Conservation (phyloP, 805 yeast species). For the Kurtzmaniella fragi region DNA sequence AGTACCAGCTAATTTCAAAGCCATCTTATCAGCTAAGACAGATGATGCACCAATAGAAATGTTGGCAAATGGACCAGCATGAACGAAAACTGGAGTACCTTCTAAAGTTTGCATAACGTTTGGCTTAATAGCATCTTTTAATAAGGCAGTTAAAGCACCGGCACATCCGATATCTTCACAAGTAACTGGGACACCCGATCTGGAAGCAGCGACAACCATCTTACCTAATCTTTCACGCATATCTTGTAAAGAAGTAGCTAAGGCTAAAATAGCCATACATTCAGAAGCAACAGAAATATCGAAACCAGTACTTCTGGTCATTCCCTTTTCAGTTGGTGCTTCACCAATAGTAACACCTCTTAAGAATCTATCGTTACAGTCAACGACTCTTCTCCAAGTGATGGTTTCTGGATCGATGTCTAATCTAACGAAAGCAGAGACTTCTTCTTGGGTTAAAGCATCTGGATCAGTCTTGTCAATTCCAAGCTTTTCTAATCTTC, state of each 20-base stretch:
- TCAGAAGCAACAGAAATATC: constrained; percentile 85
- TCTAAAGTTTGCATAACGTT: constrained; percentile 84
- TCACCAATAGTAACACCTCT: constrained; percentile 77
- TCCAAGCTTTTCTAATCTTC: constrained; percentile 63
- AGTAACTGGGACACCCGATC: constrained; percentile 67
- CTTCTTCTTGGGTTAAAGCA: constrained; percentile 66
- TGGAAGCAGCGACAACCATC: constrained; percentile 69
- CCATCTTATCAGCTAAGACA: constrained; percentile 75
- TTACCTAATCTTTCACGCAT: constrained; percentile 70
- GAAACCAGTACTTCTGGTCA: constrained; percentile 69
- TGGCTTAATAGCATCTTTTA: constrained; percentile 81
- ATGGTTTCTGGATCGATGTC: constrained; percentile 76
- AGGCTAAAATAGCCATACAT: constrained; percentile 79
- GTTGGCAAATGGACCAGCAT: constrained; percentile 87
- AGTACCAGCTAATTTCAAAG: constrained; percentile 74
- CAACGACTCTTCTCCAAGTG: constrained; percentile 81
- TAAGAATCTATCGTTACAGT: constrained; percentile 75
- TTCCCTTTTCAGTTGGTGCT: constrained; percentile 77
- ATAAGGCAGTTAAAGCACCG: constrained; percentile 77
- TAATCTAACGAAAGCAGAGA: constrained; percentile 57
- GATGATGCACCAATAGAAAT: constrained; percentile 85
- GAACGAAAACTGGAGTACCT: constrained; percentile 84
- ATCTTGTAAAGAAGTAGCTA: constrained; percentile 64
- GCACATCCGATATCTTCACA: constrained; percentile 84
- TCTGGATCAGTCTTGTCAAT: constrained; percentile 68